These are phyloP conservation scores for Wickerhamomyces sp. DNA, from an alignment of 1,139 yeast species.

Conservation along the genomic window DNA sequence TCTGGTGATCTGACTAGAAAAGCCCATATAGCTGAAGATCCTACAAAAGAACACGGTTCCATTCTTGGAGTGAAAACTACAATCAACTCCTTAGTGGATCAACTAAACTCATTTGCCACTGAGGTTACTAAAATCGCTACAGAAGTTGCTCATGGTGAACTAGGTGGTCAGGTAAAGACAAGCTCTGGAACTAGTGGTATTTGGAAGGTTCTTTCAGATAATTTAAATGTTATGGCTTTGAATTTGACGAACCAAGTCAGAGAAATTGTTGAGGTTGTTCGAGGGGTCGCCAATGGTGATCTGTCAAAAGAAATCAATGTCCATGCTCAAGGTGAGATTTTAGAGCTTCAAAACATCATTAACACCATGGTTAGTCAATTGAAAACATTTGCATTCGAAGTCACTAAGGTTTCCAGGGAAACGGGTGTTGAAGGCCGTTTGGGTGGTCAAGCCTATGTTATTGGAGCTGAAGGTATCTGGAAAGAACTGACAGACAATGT, in stretches of 20 bases:
- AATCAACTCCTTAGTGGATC: constrained; percentile 86
- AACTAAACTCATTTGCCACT: constrained; percentile 72
- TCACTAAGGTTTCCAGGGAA: constrained; percentile 83
- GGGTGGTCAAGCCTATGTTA: constrained; percentile 86
- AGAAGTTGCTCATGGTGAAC: constrained; percentile 83
- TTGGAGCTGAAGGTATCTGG: constrained; percentile 91
- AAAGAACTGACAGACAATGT: constrained; percentile 86
- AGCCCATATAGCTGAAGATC: constrained; percentile 67
- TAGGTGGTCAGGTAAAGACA: constrained; percentile 71
- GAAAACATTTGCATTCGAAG: constrained; percentile 83
- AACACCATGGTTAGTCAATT: constrained; percentile 85
- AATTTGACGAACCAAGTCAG: constrained; percentile 77
- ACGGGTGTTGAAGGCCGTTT: constrained; percentile 89
- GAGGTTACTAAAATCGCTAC: constrained; percentile 85
- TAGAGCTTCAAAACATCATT: constrained; percentile 74
- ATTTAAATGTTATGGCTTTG: constrained; percentile 83
- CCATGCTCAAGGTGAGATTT: constrained; percentile 83
- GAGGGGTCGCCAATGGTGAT: constrained; percentile 87
- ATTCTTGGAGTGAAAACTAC: constrained; percentile 75
- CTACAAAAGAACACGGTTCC: constrained; percentile 49
- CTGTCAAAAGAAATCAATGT: constrained; percentile 76
- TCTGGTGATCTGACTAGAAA: constrained; percentile 80
- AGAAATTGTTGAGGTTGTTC: constrained; percentile 84
- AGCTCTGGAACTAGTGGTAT: constrained; percentile 81
- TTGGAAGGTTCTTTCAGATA: constrained; percentile 80